A percentile compares a stretch with the other conserved stretches of the same genome.
phyloP scores from a whole-genome alignment of 257 asterid species.

The Scutellaria minor region DNA sequence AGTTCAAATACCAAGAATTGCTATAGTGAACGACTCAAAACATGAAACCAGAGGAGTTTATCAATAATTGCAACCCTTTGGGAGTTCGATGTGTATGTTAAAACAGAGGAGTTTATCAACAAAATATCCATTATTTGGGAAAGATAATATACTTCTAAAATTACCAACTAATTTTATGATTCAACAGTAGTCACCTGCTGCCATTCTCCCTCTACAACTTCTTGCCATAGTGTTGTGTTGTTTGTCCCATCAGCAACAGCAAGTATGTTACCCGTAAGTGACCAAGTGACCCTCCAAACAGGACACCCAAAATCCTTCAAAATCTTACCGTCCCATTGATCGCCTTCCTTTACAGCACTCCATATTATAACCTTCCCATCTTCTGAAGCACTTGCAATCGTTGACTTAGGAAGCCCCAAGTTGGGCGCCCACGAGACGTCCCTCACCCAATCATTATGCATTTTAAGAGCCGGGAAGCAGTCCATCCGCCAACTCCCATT shows the following conservation, averaged over 20 bases:
- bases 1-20: too few species aligned
- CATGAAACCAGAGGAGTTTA: too few species aligned
- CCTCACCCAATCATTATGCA: conserved; percentile 63
- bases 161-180: too few species aligned
- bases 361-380: conserved; percentile 47
- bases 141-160: too few species aligned
- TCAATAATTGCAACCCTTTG: too few species aligned
- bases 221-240: neutral
- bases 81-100: too few species aligned
- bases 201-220: too few species aligned
- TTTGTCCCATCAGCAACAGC: conserved; percentile 59
- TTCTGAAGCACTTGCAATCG: conserved; percentile 58
- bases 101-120: too few species aligned
- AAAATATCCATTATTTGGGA: too few species aligned
- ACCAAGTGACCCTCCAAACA: conserved; percentile 69
- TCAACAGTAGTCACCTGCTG: too few species aligned
- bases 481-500: conserved; percentile 51
- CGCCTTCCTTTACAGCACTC: too few species aligned
- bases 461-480: conserved; percentile 55
- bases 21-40: too few species aligned
- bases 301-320: conserved; percentile 55
- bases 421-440: conserved; percentile 48
- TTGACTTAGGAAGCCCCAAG: conserved; percentile 58
- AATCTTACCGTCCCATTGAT: conserved; percentile 31
- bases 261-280: conserved; percentile 56